Evolutionary conservation across 345 rosid genomes (phyloP).

Genomic region (Excoecaria agallocha): DNA sequence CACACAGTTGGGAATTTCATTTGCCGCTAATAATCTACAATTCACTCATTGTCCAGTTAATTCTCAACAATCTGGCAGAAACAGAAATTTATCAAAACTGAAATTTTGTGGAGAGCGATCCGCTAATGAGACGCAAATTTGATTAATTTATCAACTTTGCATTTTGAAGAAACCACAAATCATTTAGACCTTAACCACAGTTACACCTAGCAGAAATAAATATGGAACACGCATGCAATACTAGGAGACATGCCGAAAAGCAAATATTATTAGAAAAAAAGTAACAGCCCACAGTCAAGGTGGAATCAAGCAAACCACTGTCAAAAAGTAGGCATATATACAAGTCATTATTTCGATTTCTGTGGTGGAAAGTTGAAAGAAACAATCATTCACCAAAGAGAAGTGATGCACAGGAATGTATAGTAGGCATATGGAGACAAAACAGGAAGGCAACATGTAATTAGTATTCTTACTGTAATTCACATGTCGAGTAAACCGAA

Average conservation of each 20-base stretch:
- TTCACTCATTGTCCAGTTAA: background rate
- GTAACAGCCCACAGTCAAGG: background rate
- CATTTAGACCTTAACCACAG: constrained; percentile 15
- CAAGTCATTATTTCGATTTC: no score
- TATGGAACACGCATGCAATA: no score
- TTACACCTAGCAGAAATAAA: background rate
- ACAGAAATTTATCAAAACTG: background rate
- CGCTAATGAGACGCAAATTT: background rate
- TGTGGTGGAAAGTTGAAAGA: no score
- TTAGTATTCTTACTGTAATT: no score
- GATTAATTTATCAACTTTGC: background rate
- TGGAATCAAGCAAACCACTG: background rate
- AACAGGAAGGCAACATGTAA: no score
- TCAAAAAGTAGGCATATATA: no score
- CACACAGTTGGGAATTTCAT: background rate
- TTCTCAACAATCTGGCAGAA: background rate
- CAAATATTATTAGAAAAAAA: background rate
- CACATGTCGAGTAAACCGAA: no score
- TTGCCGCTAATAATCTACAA: background rate
- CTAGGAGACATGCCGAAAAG: no score
- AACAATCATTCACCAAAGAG: no score
- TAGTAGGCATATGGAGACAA: no score
- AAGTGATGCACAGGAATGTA: no score
- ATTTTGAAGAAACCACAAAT: background rate
- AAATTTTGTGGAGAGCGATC: background rate